Evolutionary conservation across 1,284 basidiomycete species (phyloP).

Genomic region (Pascua guehoae): DNA sequence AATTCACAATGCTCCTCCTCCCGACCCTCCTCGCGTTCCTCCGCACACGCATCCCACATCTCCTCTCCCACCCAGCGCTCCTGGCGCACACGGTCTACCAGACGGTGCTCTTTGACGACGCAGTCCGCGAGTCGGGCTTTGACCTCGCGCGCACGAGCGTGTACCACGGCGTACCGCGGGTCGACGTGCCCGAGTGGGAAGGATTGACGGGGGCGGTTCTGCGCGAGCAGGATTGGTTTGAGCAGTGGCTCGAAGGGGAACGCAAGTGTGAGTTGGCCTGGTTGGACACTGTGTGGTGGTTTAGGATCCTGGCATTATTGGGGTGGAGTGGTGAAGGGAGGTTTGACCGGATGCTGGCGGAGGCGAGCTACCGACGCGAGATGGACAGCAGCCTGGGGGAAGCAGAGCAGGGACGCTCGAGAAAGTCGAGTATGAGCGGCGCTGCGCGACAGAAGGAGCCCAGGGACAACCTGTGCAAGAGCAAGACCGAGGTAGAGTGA

Average conservation of each 20-base stretch:
- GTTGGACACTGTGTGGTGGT: too few relatives aligned
- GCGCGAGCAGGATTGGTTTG: slow-evolving; percentile 80
- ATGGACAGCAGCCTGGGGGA: too few relatives aligned
- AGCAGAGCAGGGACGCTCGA: too few relatives aligned
- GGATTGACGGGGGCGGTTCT: slow-evolving; percentile 79
- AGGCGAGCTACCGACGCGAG: too few relatives aligned
- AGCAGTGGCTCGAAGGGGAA: slow-evolving; percentile 82
- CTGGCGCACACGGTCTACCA: slow-evolving; percentile 95
- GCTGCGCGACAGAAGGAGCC: too few relatives aligned
- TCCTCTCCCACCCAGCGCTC: slow-evolving; percentile 74
- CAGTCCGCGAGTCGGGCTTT: slow-evolving; percentile 73
- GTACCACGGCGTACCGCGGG: slow-evolving; percentile 13
- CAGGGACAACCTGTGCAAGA: too few relatives aligned
- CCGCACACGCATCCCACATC: slow-evolving; percentile 64
- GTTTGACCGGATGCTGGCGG: too few relatives aligned
- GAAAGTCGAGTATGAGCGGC: too few relatives aligned
- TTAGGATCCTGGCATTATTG: too few relatives aligned
- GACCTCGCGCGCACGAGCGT: slow-evolving; percentile 54
- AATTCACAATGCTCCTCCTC: slow-evolving; percentile 69
- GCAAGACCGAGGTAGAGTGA: too few relatives aligned
- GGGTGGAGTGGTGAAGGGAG: too few relatives aligned
- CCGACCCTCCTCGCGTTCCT: slow-evolving; percentile 70
- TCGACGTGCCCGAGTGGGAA: slow-evolving; percentile 56
- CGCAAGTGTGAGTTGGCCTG: slow-evolving; percentile 63
- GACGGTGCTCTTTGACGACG: slow-evolving; percentile 79